phyloP scores from a whole-genome alignment of 2,329 filamentous ascomycete genomes.

The Neonectria ditissima region DNA sequence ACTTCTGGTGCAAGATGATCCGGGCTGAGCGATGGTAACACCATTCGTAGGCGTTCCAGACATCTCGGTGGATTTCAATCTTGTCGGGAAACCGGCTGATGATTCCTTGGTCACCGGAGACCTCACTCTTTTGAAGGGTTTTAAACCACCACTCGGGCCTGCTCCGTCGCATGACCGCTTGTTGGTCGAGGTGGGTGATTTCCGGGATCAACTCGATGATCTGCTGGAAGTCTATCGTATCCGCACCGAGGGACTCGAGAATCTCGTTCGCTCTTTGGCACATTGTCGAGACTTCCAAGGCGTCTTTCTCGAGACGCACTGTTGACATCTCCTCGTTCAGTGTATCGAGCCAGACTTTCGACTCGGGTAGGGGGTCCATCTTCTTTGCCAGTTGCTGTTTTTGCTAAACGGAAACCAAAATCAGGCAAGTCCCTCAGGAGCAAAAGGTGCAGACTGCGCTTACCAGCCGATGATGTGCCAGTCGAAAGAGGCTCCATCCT shows the following conservation, averaged over 20 bases:
- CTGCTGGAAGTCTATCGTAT: not conserved
- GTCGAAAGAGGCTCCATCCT: constrained; percentile 54
- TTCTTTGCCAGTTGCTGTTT: constrained; percentile 52
- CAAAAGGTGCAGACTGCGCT: not conserved
- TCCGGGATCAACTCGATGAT: constrained; percentile 46
- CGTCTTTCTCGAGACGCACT: constrained; percentile 36
- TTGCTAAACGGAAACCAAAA: constrained; percentile 37
- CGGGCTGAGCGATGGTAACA: constrained; percentile 54
- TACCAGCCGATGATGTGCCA: constrained; percentile 53
- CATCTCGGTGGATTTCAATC: constrained; percentile 51
- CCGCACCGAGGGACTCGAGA: constrained; percentile 30
- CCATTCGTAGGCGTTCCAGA: constrained; percentile 57
- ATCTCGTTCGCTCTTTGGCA: constrained; percentile 49
- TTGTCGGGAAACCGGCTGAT: constrained; percentile 35
- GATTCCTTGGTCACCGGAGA: constrained; percentile 17
- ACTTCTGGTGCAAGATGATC: constrained; percentile 52
- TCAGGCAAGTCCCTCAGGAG: not conserved
- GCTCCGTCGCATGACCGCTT: constrained; percentile 47
- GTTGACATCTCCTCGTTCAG: constrained; percentile 44
- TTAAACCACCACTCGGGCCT: constrained; percentile 50
- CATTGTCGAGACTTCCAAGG: constrained; percentile 28
- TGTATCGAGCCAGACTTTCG: constrained; percentile 45
- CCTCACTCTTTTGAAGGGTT: constrained; percentile 35
- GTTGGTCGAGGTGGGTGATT: constrained; percentile 47
- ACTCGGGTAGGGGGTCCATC: constrained; percentile 44